Base-by-base conservation (phyloP, 2,329 filamentous ascomycete genomes). In the Neonectria neomacrospora region DNA sequence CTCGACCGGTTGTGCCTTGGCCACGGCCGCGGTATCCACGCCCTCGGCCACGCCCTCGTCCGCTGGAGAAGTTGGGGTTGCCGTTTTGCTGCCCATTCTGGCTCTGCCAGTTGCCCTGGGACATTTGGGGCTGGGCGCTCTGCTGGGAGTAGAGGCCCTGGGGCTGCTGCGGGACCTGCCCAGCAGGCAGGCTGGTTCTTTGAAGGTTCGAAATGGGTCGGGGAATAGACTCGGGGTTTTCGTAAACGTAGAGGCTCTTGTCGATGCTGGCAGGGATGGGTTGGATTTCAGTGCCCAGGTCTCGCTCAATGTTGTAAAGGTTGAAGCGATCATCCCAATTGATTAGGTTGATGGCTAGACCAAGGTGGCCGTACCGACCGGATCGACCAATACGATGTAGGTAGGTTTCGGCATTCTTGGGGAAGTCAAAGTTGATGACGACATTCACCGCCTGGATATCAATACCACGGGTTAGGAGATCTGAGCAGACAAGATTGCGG, bases 251-350 rank as follows among this genome's bases (percentile, higher is more conserved):
- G 39, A 99, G 89, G 68, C 92, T 96, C 87, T 97, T 98, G 83
- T 99, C 96, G 69, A 99, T 99, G 71, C 89, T 91, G 55, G 89
- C 86, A 18, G 96, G 96, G 74, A 99, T 99, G n/a, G 96, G 90
- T 76, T 96, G 92, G 65, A 99, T 99, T 80, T 99, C 96, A 7
- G 96, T 99, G 55, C 96, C 96, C 42, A 99, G 85, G 75, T 99
- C 96, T 73, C 96, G 92, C 80, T 99, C 96, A 72, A 99, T 99
- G 78, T 96, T 96, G 85, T 99, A 99, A 20, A 99, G 86, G 79
- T 98, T 99, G 86, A 97, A 98, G 28, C 96, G 90, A 78, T 99
- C 96, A 61, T 99, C 96, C 96, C 96, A 99, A 80, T 97, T 98
- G 85, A 99, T 99, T 78, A 99, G 84, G 81, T 99, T 99, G 77